Percentiles rank a stretch among this genome's conserved stretches.
Conservation (phyloP, 2,329 filamentous ascomycete genomes). For the Ascochyta viciae-villosae region DNA sequence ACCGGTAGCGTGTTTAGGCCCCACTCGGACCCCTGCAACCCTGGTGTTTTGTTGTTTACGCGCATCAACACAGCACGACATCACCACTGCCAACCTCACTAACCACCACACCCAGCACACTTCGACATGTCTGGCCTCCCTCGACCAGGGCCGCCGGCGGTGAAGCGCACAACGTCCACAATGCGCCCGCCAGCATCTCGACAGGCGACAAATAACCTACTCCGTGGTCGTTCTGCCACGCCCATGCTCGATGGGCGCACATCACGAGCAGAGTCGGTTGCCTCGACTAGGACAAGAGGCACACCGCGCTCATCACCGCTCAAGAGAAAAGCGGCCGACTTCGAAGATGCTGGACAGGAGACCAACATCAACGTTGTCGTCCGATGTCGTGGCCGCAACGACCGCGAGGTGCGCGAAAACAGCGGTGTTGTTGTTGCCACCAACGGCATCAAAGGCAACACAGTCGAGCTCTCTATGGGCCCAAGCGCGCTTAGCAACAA, state of each 20-base stretch:
- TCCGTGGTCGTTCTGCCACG: slow-evolving; percentile 59
- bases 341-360: slow-evolving; percentile 76
- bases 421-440: slow-evolving; percentile 90
- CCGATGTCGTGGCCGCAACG: slow-evolving; percentile 88
- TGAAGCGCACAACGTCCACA: slow-evolving; percentile 56
- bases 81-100: slow-evolving; percentile 17
- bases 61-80: slow-evolving; percentile 25
- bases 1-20: slow-evolving; percentile 7
- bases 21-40: slow-evolving; percentile 13
- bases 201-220: slow-evolving; percentile 52
- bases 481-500: slow-evolving; percentile 93
- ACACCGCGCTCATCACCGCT: slow-evolving; percentile 55
- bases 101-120: slow-evolving; percentile 19
- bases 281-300: slow-evolving; percentile 57
- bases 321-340: slow-evolving; percentile 89
- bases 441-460: slow-evolving; percentile 85
- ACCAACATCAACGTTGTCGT: slow-evolving; percentile 99
- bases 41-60: slow-evolving; percentile 22
- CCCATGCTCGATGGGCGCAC: slow-evolving; percentile 58
- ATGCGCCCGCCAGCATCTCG: slow-evolving; percentile 64
- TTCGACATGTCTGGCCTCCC: slow-evolving; percentile 61
- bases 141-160: slow-evolving; percentile 57
- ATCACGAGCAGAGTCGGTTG: slow-evolving; percentile 75
- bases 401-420: slow-evolving; percentile 92
- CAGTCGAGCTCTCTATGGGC: slow-evolving; percentile 88